phyloP scores from a whole-genome alignment of 2,329 filamentous ascomycete species.

The Lizonia empirigonia region DNA sequence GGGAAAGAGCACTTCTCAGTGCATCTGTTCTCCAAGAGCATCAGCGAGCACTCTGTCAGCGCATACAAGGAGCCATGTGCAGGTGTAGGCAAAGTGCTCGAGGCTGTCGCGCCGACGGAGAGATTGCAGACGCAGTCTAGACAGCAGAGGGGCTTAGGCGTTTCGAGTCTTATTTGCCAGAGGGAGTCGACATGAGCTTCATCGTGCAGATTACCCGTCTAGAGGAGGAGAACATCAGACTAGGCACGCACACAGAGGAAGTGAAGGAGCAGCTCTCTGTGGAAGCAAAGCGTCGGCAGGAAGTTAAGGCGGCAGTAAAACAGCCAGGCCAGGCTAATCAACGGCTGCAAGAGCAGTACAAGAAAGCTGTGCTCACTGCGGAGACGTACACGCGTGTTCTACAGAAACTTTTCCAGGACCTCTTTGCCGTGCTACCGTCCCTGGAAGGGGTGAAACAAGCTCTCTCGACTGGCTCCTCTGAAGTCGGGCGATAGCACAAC shows the following conservation, averaged over 20 bases:
- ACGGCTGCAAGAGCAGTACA: not conserved
- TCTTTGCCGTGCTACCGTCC: too few relatives aligned
- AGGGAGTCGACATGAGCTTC: not conserved
- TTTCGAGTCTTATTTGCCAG: not conserved
- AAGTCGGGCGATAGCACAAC: too few relatives aligned
- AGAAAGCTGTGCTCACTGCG: not conserved
- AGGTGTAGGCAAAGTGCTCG: constrained; percentile 1
- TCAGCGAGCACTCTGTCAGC: constrained; percentile 16
- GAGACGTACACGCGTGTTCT: not conserved
- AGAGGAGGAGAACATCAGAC: not conserved
- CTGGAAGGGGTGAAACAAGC: too few relatives aligned
- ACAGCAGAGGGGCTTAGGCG: not conserved
- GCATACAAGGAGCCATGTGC: constrained; percentile 12
- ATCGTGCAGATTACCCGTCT: not conserved
- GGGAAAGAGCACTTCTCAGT: constrained; percentile 3
- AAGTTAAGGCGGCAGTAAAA: too few relatives aligned
- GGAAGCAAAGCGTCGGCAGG: too few relatives aligned
- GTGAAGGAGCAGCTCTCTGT: too few relatives aligned
- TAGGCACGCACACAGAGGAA: not conserved
- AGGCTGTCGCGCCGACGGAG: not conserved
- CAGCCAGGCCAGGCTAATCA: too few relatives aligned
- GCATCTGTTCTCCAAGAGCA: constrained; percentile 11
- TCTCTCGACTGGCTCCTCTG: too few relatives aligned
- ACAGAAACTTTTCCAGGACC: too few relatives aligned
- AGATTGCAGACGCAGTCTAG: not conserved